Evolutionary conservation across 495 filamentous ascomycete genomes (phyloP).

Genomic region (Annulohypoxylon stygium): DNA sequence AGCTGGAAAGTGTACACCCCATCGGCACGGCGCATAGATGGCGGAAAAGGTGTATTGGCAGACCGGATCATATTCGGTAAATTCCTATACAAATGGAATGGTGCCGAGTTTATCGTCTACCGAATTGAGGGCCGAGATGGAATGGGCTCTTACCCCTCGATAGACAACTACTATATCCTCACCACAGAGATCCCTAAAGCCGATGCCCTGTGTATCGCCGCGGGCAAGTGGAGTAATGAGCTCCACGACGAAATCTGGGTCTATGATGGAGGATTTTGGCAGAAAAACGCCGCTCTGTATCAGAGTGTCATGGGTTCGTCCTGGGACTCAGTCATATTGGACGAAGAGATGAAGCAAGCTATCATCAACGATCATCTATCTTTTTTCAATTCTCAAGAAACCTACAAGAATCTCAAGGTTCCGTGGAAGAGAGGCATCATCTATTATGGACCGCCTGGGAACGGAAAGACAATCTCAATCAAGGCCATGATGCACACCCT

Average conservation of each 20-base stretch:
- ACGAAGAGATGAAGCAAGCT: slow-evolving; percentile 5
- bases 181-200: background rate
- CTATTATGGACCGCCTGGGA: slow-evolving; percentile 11
- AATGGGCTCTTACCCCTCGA: background rate
- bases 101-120: slow-evolving; percentile 3
- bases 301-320: slow-evolving; percentile 7
- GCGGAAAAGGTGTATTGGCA: background rate
- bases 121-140: slow-evolving; percentile 10
- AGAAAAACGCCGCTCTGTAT: slow-evolving; percentile 9
- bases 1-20: slow-evolving; percentile 11
- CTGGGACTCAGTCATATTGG: slow-evolving; percentile 13
- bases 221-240: slow-evolving; percentile 10
- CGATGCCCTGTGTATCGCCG: background rate
- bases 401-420: slow-evolving; percentile 4
- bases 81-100: slow-evolving; percentile 14
- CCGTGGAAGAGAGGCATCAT: slow-evolving; percentile 17
- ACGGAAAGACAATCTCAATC: slow-evolving; percentile 12
- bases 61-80: background rate
- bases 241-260: slow-evolving; percentile 13
- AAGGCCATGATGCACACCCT: slow-evolving; percentile 15
- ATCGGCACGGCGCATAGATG: slow-evolving; percentile 9
- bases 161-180: slow-evolving; percentile 12
- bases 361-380: slow-evolving; percentile 10
- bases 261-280: slow-evolving; percentile 3
- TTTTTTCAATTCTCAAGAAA: slow-evolving; percentile 4